Evolutionary conservation across 2,329 filamentous ascomycete genomes (phyloP), one percentile per base, ranked within the genome.

Genomic region (Neonectria punicea): DNA sequence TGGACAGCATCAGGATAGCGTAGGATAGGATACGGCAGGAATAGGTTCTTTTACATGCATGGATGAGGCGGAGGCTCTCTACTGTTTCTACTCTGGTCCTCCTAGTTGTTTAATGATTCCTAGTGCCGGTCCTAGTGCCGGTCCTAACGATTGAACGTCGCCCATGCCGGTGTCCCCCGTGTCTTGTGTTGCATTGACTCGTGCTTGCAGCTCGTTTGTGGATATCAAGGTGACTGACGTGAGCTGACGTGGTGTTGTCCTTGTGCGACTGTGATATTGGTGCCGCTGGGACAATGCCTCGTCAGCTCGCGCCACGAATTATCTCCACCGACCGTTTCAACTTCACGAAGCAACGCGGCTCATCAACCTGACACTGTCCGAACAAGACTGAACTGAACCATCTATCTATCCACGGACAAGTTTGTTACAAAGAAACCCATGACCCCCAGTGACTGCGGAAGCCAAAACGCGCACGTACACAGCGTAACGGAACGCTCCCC

Each of bases 371-470:
- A 50, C 8, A 20, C 10, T 18, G 28, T 20, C 30, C n/a, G 32
- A 51, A 20, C 16, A 36, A 34, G 49, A 36, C 30, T 51, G 9
- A 51, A 51, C 18, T 51, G 30, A 20, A 20, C 9, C 49, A 51
- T 51, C 28, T 51, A 51, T 51, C 30, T 51, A 51, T 34, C 30
- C 49, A 34, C 34, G 49, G 49, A 51, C 49, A 34, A 51, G 49
- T 22, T 51, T 51, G 49, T 32, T 20, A 34, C 49, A 34, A 51
- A 34, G 30, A 34, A 51, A 51, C 30, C 49, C n/a, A 14, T 28
- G 11, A 30, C 47, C 25, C 25, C 25, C 28, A 51, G 32, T 20
- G 4, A 2, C 11, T 11, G 30, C 47, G 49, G 49, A 18, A 51
- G 8, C 49, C 28, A 32, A 9, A 32, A 4, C 28, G 30, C 49